These are phyloP conservation scores for Dictyostelium discoideum DNA, from an alignment of 78 protist species.

Conservation along the genomic window dicty_2.7 NC_007090.3:1726001-1726500, in stretches of 20 bases:
- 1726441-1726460: constrained; percentile 21
- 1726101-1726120: not conserved
- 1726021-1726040: constrained; percentile 70
- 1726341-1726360: constrained; percentile 40
- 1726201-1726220: constrained; percentile 41
- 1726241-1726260: constrained; percentile 47
- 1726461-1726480: constrained; percentile 21
- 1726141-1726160: not conserved
- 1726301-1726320: not conserved
- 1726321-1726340: constrained; percentile 57
- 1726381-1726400: constrained; percentile 13
- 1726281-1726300: constrained; percentile 60
- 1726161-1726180: not conserved
- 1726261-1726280: constrained; percentile 21
- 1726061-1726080: constrained; percentile 10
- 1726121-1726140: not conserved
- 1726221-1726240: constrained; percentile 62
- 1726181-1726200: not conserved
- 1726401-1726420: constrained; percentile 8
- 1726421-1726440: constrained; percentile 7
- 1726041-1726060: constrained; percentile 51
- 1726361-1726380: not conserved
- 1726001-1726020: constrained; percentile 61
- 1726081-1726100: not conserved
- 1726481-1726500: not conserved